Evolutionary conservation across 108 stramenopile species (phyloP), one percentile per base, ranked within the genome.

Genomic region (Fragilaria crotonensis): DNA sequence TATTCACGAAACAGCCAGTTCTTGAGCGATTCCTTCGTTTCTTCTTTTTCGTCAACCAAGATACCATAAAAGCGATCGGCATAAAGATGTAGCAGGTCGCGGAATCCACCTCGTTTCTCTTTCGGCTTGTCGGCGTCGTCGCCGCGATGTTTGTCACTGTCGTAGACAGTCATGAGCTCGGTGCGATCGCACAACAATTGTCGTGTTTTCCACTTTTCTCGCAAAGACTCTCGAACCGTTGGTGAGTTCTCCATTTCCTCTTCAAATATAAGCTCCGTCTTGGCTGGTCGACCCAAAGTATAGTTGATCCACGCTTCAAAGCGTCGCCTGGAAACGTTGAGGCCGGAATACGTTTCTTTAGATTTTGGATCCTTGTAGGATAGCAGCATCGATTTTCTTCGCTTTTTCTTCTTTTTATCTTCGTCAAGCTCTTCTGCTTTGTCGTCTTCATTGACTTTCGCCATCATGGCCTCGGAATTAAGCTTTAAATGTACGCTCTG

Each of bases 171-270:
- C 60, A 83, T 48, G 17, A 76, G 30, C 50, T 66, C 68, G 22
- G 81, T 83, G 45, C 69, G 62, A 60, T 81, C 77, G 56, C 77
- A 73, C 27, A 81, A 31, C 28, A 81, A 54, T 36, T 62, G 51
- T 46, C 67, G 64, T 54, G 71, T 45, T 26, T 64, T 69, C 80
- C 80, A 81, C 46, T 59, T 52, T 47, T 33, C 17, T 0, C 74
- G 70, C 29, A 75, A 60, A 46, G 62, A 63, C 26, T 48, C 36
- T 14, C 66, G 59, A n/a, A 60, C 48, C 48, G 20, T 36, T 52
- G 46, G 45, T 14, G 31, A 23, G 5, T 19, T 57, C 21, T 19
- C 32, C 26, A 53, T 41, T 4, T 53, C 30, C 27, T 52, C 18
- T 41, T 41, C 36, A 11, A 14, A 7, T 11, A 41, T 50, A 0